A percentile compares a stretch with the other conserved stretches of the same genome.
Conservation (phyloP, 345 rosid genomes). For the Mallotus nudiflorus region DNA sequence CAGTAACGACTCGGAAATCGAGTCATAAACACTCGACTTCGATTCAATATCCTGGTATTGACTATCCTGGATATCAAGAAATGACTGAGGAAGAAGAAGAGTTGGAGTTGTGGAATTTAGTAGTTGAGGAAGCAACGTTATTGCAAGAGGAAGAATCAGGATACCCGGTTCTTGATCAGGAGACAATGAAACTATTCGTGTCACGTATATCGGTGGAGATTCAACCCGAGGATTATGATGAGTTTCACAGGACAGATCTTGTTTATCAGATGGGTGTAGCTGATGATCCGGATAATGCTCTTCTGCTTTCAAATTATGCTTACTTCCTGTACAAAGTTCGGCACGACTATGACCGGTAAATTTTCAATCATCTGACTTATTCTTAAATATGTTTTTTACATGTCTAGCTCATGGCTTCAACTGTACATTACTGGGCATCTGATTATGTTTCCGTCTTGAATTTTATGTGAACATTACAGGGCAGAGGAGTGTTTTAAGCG, state of each 20-base stretch:
- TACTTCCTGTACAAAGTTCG: slow-evolving; percentile 60
- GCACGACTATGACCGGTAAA: slow-evolving; percentile 65
- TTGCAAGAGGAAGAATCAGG: slow-evolving; percentile 29
- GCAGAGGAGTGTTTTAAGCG: slow-evolving; percentile 76
- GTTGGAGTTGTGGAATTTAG: slow-evolving; percentile 46
- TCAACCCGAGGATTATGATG: slow-evolving; percentile 47
- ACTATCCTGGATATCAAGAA: slow-evolving; percentile 13
- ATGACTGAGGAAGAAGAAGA: slow-evolving; percentile 42
- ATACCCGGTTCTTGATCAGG: slow-evolving; percentile 38
- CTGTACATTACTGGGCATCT: too few relatives aligned
- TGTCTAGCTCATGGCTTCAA: too few relatives aligned
- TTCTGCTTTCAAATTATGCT: slow-evolving; percentile 68
- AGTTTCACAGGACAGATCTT: slow-evolving; percentile 50
- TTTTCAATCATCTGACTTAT: background rate
- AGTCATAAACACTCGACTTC: slow-evolving; percentile 15
- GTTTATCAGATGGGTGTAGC: slow-evolving; percentile 54
- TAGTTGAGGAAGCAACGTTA: slow-evolving; percentile 50
- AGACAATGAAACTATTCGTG: slow-evolving; percentile 34
- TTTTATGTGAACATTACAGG: slow-evolving; percentile 24
- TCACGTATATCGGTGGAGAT: slow-evolving; percentile 41
- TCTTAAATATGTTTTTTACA: too few relatives aligned
- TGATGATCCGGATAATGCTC: slow-evolving; percentile 58
- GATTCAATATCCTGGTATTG: slow-evolving; percentile 8
- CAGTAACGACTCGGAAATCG: slow-evolving; percentile 8
- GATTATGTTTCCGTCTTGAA: background rate